A percentile compares a stretch with the other conserved stretches of the same genome.
Evolutionary conservation across 495 filamentous ascomycete genomes (phyloP).

Genomic region (Podospora tetraspora): DNA sequence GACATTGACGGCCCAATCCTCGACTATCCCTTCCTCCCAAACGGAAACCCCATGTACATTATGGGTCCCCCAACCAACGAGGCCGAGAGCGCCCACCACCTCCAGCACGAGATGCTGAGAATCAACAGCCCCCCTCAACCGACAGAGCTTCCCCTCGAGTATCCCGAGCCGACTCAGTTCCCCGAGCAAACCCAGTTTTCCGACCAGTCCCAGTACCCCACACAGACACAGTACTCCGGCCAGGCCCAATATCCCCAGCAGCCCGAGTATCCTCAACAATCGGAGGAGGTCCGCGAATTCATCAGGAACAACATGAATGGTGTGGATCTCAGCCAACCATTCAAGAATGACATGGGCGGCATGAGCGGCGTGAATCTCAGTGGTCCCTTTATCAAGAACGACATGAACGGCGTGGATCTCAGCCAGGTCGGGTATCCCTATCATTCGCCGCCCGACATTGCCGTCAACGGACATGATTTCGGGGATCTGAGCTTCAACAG

Average conservation of each 20-base stretch:
- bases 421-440: conserved; percentile 19
- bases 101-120: conserved; percentile 38
- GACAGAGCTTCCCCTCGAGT: conserved; percentile 10
- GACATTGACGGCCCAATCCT: conserved; percentile 25
- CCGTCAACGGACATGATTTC: conserved; percentile 19
- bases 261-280: background rate
- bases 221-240: background rate
- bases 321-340: background rate
- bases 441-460: conserved; percentile 16
- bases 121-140: conserved; percentile 37
- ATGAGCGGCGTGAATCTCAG: background rate
- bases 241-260: background rate
- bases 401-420: conserved; percentile 23
- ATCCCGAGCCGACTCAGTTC: background rate
- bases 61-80: conserved; percentile 40
- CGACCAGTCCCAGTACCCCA: background rate
- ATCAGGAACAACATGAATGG: background rate
- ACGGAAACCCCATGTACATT: conserved; percentile 40
- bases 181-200: background rate
- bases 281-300: background rate
- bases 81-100: conserved; percentile 31
- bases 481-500: conserved; percentile 1
- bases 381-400: conserved; percentile 16
- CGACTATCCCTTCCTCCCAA: conserved; percentile 20
- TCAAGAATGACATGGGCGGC: background rate